Conservation (phyloP, 345 rosid species). For the Eucalyptus shirleyi region DNA sequence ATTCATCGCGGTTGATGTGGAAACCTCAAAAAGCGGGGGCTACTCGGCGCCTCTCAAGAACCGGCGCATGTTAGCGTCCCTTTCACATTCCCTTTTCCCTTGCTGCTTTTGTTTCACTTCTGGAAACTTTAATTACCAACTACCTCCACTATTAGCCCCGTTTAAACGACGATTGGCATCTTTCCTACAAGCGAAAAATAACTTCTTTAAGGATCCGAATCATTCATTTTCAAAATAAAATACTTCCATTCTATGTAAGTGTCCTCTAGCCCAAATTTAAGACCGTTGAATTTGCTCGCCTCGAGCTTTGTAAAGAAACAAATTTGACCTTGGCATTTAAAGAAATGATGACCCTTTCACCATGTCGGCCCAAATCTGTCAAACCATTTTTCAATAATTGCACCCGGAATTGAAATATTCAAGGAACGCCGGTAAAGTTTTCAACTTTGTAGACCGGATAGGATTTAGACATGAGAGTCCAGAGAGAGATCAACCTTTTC, state of each 20-base stretch:
- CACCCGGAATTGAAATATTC: not conserved
- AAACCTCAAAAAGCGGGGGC: not conserved
- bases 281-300: not conserved
- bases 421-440: not conserved
- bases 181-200: not conserved
- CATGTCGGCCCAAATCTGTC: not conserved
- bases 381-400: not conserved
- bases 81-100: not conserved
- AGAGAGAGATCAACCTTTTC: not conserved
- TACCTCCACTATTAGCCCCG: not conserved
- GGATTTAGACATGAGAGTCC: not conserved
- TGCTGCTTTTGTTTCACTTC: not conserved
- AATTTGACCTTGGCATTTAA: not conserved
- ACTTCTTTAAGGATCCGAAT: not conserved
- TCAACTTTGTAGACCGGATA: not conserved
- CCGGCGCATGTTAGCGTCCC: not conserved
- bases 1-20: not conserved
- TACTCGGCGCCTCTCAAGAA: not conserved
- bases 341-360: not conserved
- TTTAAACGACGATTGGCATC: not conserved
- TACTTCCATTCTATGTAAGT: not conserved
- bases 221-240: not conserved
- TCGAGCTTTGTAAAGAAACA: not conserved
- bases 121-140: not conserved
- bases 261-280: not conserved